These are phyloP conservation scores for Paraleonurus japonicus DNA, from an alignment of 257 asterid genomes.

Conservation along the genomic window DNA sequence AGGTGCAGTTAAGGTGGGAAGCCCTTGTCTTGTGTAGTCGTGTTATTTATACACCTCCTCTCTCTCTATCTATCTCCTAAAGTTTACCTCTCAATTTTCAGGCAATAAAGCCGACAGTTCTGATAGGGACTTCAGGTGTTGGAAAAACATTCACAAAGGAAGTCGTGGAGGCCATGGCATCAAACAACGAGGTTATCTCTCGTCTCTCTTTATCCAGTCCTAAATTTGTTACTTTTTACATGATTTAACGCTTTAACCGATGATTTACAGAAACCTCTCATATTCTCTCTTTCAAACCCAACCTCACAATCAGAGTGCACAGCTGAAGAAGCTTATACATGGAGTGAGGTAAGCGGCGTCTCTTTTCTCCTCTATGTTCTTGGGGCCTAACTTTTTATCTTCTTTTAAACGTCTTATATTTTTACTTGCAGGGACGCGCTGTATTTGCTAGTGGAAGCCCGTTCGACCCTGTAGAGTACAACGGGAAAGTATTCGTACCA, in stretches of 20 bases:
- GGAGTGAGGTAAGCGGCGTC: slow-evolving; percentile 63
- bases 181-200: slow-evolving; percentile 60
- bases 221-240: neutral
- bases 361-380: neutral
- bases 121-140: slow-evolving; percentile 92
- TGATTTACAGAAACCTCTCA: slow-evolving; percentile 72
- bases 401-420: neutral
- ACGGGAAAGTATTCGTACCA: slow-evolving; percentile 63
- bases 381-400: neutral
- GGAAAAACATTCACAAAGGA: slow-evolving; percentile 82
- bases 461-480: slow-evolving; percentile 74
- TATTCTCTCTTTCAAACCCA: slow-evolving; percentile 88
- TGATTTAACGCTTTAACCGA: neutral
- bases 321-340: slow-evolving; percentile 90
- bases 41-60: neutral
- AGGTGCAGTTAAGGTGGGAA: slow-evolving; percentile 74
- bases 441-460: slow-evolving; percentile 97
- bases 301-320: slow-evolving; percentile 95
- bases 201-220: slow-evolving; percentile 5
- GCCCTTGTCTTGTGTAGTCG: neutral
- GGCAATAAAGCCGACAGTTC: slow-evolving; percentile 83
- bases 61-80: neutral
- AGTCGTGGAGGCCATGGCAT: slow-evolving; percentile 84
- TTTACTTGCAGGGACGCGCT: slow-evolving; percentile 66
- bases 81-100: slow-evolving; percentile 28